Evolutionary conservation across 768 basidiomycete genomes (phyloP), one percentile per base, ranked within the genome.

Genomic region (Termitomyces sp.): DNA sequence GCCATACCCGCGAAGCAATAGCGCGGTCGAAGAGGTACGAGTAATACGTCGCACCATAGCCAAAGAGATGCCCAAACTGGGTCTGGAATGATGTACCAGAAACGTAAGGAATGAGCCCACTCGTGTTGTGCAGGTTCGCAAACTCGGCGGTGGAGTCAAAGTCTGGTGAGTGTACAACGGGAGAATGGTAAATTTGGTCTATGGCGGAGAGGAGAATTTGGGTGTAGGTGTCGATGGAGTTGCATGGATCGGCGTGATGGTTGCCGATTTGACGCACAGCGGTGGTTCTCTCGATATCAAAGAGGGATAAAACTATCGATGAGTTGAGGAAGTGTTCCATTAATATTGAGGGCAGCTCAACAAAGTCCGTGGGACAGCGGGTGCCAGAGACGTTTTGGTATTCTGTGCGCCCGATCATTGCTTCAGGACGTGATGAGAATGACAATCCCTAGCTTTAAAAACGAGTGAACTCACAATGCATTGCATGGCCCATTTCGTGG

Each of bases 401-500:
- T 65, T 95, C 95, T 8, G 95, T 98, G 45, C 92, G 82, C 43
- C 96, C 96, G 60, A 98, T 88, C 97, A 99, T 99, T 1, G 97
- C 96, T 98, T 63, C 12, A 27, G 31, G 43, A 34, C 35, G 52
- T 31, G 17, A 44, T 60, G 34, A 54, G 46, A 46, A 19, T 4
- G 27, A 27, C 17, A 31, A 35, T 23, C 27, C 34, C 50, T 46
- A 21, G 51, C 42, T 45, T 42, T 27, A 50, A 40, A 34, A 31
- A 27, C 19, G 38, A 54, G 44, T 29, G 41, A 12, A 79, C 94
- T 79, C 66, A 98, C 97, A 99, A 69, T 99, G 97, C 84, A 99
- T 94, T 11, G 97, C 97, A 73, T 99, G 97, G 0, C 97, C 97
- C 94, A 98, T 97, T 74, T 99, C 97, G 65, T 99, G 97, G 74